Percentiles rank a stretch among this genome's conserved stretches.
These are phyloP conservation scores for Wallemia ichthyophaga DNA, from an alignment of 1,284 basidiomycete species.

Conservation along the genomic window DNA sequence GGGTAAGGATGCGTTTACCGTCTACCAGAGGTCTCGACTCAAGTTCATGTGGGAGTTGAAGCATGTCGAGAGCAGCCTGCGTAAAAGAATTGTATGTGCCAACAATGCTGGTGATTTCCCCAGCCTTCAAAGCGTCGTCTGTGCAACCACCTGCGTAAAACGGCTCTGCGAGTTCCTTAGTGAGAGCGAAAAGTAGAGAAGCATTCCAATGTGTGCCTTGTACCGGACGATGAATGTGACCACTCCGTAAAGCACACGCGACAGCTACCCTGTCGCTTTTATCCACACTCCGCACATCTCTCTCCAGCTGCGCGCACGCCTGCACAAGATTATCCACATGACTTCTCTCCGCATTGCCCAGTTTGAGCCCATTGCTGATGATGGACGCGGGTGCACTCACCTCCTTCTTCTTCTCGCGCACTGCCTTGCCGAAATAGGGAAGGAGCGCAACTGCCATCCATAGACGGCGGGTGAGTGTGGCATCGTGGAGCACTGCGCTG, in stretches of 20 bases:
- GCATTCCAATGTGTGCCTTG: neutral
- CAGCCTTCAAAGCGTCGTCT: constrained; percentile 12
- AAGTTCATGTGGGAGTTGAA: constrained; percentile 28
- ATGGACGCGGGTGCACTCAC: constrained; percentile 32
- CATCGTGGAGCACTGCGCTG: constrained; percentile 4
- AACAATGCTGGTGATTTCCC: constrained; percentile 22
- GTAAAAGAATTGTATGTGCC: constrained; percentile 35
- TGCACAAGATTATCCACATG: constrained; percentile 39
- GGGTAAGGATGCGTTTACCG: constrained; percentile 35
- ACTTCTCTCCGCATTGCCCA: constrained; percentile 43
- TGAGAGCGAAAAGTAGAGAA: constrained; percentile 18
- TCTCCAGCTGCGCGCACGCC: constrained; percentile 24
- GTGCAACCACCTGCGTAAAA: constrained; percentile 4
- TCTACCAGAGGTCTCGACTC: constrained; percentile 30
- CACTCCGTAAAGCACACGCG: neutral
- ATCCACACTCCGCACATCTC: constrained; percentile 17
- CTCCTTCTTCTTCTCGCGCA: constrained; percentile 32
- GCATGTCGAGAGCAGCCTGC: constrained; percentile 24
- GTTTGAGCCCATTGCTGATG: constrained; percentile 49
- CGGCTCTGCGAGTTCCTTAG: constrained; percentile 32
- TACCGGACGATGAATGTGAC: neutral
- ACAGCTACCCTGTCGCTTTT: neutral
- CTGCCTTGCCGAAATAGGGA: constrained; percentile 30
- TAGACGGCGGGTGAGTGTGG: constrained; percentile 24
- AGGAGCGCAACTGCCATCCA: constrained; percentile 39